A percentile compares a stretch with the other conserved stretches of the same genome.
Conservation (phyloP, 2,329 filamentous ascomycete species). For the Cladorrhinum sp. region DNA sequence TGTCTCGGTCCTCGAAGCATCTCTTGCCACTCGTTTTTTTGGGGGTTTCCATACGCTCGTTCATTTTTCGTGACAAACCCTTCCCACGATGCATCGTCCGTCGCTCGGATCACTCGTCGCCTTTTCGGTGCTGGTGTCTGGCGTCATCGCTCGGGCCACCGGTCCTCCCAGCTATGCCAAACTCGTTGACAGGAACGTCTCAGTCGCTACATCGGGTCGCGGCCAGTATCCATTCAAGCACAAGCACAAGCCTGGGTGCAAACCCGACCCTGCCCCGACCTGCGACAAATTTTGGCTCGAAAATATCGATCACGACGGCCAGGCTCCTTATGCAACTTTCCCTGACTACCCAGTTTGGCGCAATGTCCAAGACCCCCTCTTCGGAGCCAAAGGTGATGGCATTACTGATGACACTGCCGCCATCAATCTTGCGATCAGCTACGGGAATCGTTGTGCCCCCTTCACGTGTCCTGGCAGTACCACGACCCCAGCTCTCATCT, state of each 20-base stretch:
- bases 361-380: constrained; percentile 30
- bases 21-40: constrained; percentile 18
- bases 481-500: constrained; percentile 30
- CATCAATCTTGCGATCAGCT: constrained; percentile 22
- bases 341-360: constrained; percentile 28
- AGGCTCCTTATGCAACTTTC: constrained; percentile 25
- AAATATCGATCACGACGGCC: constrained; percentile 28
- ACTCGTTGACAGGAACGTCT: neutral
- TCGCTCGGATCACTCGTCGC: constrained; percentile 25
- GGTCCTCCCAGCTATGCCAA: neutral
- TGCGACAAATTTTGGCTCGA: constrained; percentile 29
- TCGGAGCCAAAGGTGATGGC: constrained; percentile 28
- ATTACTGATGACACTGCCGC: constrained; percentile 27
- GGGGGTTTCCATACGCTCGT: constrained; percentile 16
- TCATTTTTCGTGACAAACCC: constrained; percentile 11
- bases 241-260: constrained; percentile 1
- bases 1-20: neutral
- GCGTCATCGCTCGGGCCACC: constrained; percentile 12
- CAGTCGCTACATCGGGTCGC: constrained; percentile 12
- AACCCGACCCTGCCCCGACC: constrained; percentile 13
- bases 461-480: constrained; percentile 27
- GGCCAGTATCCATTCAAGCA: neutral
- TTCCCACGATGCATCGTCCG: constrained; percentile 25
- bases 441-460: constrained; percentile 26
- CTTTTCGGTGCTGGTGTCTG: constrained; percentile 21